Evolutionary conservation across 2,329 filamentous ascomycete species (phyloP).

Genomic region (Exophiala xenobiotica): DNA sequence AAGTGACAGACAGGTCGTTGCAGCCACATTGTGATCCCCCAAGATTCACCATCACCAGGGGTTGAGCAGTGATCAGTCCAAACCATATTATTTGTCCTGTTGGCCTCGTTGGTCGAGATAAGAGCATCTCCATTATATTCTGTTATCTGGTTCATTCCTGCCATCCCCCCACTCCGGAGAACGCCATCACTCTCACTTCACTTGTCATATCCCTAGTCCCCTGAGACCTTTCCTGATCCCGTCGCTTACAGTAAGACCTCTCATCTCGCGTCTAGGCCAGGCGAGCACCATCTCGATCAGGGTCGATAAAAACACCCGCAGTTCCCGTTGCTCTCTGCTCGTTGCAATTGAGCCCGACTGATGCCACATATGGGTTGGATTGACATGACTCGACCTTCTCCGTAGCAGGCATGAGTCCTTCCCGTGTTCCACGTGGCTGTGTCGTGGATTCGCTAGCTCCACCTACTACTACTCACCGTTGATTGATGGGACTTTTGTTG

Average conservation of each 20-base stretch:
- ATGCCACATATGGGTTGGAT: not conserved
- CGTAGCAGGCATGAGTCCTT: conserved; percentile 1
- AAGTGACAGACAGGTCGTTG: not conserved
- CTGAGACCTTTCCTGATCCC: not conserved
- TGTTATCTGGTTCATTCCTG: not conserved
- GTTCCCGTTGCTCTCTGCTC: not conserved
- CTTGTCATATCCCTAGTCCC: not conserved
- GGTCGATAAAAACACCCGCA: not conserved
- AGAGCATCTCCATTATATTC: not conserved
- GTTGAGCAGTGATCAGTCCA: not conserved
- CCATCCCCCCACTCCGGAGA: not conserved
- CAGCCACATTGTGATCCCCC: not conserved
- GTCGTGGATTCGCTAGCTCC: not conserved
- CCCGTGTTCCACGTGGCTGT: conserved; percentile 16
- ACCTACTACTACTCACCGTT: conserved; percentile 5
- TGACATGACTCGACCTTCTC: not conserved
- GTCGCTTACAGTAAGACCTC: not conserved
- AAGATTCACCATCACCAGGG: not conserved
- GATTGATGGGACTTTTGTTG: conserved; percentile 10
- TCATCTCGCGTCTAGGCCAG: not conserved
- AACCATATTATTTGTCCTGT: not conserved
- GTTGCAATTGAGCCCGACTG: not conserved
- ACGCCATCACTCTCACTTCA: too few species aligned
- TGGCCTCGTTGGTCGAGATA: not conserved
- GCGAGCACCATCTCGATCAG: not conserved